These are phyloP conservation scores for Clathrospora elynae DNA, from an alignment of 2,329 filamentous ascomycete species.

Conservation along the genomic window DNA sequence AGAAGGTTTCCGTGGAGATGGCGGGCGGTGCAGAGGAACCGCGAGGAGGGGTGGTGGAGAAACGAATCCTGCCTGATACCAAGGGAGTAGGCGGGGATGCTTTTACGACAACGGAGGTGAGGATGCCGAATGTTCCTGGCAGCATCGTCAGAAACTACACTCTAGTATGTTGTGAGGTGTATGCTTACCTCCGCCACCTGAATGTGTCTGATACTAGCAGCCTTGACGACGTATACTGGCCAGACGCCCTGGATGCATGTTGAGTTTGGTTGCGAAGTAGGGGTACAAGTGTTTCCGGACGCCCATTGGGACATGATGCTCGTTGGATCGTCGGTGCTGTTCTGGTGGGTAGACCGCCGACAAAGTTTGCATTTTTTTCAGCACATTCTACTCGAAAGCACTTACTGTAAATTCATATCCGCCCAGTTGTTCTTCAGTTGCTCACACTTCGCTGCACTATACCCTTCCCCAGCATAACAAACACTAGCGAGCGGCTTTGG, in stretches of 20 bases:
- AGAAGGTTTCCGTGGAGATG: conserved; percentile 31
- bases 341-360: neutral
- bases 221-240: conserved; percentile 34
- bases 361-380: neutral
- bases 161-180: neutral
- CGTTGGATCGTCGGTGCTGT: conserved; percentile 31
- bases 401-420: conserved; percentile 27
- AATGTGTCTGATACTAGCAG: conserved; percentile 28
- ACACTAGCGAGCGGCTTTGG: conserved; percentile 27
- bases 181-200: conserved; percentile 37
- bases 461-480: conserved; percentile 30
- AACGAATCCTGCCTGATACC: conserved; percentile 22
- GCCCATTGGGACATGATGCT: conserved; percentile 34
- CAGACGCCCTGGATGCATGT: conserved; percentile 36
- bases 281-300: conserved; percentile 40
- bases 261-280: conserved; percentile 41
- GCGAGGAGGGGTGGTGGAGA: conserved; percentile 23
- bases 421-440: conserved; percentile 23
- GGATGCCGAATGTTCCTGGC: conserved; percentile 33
- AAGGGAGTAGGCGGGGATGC: conserved; percentile 33
- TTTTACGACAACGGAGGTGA: conserved; percentile 42
- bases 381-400: neutral
- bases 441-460: conserved; percentile 24
- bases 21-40: conserved; percentile 11
- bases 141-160: neutral